Evolutionary conservation across 225 moss, liverwort and hornwort genomes (phyloP), one percentile per base, ranked within the genome.

Genomic region (Pseudoscleropodium purum): DNA sequence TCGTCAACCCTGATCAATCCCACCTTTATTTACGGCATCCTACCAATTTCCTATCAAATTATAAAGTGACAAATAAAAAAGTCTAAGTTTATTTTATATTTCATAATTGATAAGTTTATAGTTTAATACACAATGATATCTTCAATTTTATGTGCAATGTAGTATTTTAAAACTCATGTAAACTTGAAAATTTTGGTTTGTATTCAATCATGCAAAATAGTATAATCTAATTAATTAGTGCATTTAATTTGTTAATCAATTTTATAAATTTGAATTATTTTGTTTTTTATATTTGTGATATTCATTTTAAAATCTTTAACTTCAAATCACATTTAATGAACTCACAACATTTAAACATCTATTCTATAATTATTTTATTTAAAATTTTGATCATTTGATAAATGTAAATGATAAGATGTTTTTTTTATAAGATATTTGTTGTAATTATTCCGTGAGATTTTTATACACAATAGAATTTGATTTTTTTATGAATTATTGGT

Each of bases 21-120:
- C 47, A 0, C 10, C 2, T 34, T 45, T 1, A 10, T 2, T 63
- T 16, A 34, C 0, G 0, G 0, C 13, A 36, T 0, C 7, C 2
- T 30, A 45, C 23, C 47, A 15, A 45, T 63, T 82, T 23, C 2
- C 10, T 64, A 45, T 34, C 23, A 45, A 45, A 16, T 36, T 47
- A 34, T 17, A 2, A 2, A 82, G 6, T 33, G 15, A 23, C 1
- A 23, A 33, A 21, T 3, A 63, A 37, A 37, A 2, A 37, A 18
- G 5, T 1, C 3, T 66, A 12, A 8, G 0, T 26, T 19, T 5
- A 0, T 16, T 54, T 52, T 66, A n/a, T 10, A 51, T 49, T 27
- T 37, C 8, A 37, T 13, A 65, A 10, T 0, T 10, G 0, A 47
- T 31, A 34, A 33, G 65, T 26, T 15, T 36, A 25, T 11, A 64